These are phyloP conservation scores for Rutstroemia sp. DNA, from an alignment of 2,329 filamentous ascomycete species.

Conservation along the genomic window DNA sequence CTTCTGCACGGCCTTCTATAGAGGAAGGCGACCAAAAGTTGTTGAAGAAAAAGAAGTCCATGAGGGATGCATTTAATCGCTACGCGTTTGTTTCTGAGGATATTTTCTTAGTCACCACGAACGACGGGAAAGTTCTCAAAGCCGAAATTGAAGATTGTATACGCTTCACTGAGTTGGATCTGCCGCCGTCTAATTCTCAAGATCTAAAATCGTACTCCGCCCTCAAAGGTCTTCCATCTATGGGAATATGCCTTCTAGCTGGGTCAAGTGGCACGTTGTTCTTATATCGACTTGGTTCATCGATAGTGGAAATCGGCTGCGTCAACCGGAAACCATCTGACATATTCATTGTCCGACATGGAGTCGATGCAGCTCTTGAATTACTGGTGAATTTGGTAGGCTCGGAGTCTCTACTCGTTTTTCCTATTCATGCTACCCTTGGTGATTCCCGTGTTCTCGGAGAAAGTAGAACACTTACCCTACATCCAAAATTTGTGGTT, in stretches of 20 bases:
- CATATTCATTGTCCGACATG: slow-evolving; percentile 25
- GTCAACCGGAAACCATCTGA: slow-evolving; percentile 24
- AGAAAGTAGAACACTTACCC: background rate
- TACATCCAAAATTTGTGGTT: slow-evolving; percentile 40
- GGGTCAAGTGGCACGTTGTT: slow-evolving; percentile 35
- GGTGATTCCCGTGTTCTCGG: too few species aligned
- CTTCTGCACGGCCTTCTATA: too few species aligned
- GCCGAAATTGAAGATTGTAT: slow-evolving; percentile 27
- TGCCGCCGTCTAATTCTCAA: slow-evolving; percentile 25
- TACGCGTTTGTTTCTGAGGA: slow-evolving; percentile 55
- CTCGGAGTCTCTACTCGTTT: background rate
- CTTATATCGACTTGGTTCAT: slow-evolving; percentile 13
- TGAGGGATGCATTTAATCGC: slow-evolving; percentile 45
- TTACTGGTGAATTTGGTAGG: background rate
- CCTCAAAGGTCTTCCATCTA: slow-evolving; percentile 31
- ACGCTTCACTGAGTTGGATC: slow-evolving; percentile 25
- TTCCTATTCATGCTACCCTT: background rate
- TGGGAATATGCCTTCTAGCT: slow-evolving; percentile 37
- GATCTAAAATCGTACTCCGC: slow-evolving; percentile 42
- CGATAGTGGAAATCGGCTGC: slow-evolving; percentile 15
- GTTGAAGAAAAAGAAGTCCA: slow-evolving; percentile 28
- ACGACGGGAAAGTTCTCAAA: slow-evolving; percentile 51
- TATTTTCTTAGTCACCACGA: slow-evolving; percentile 50
- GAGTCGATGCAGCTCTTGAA: background rate
- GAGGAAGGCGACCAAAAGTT: background rate